phyloP scores from a whole-genome alignment of 768 basidiomycete species.

The Botryobasidium botryosum region DNA sequence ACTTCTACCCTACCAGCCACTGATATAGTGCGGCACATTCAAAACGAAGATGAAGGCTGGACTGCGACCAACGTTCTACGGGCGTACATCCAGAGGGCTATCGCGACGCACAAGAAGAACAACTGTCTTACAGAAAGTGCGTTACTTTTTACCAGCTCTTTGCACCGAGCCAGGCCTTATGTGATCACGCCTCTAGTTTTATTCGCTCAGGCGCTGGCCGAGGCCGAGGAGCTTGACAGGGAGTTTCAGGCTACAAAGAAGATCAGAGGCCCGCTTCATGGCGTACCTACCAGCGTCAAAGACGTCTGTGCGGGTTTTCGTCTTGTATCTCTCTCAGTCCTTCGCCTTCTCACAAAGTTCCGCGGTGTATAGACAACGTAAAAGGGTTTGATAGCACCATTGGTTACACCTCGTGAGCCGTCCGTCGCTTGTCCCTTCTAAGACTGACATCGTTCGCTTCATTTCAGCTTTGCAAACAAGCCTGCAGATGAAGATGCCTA shows the following conservation, averaged over 20 bases:
- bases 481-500: constrained; percentile 44
- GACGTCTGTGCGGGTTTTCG: constrained; percentile 37
- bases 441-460: not conserved
- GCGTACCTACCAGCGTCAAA: constrained; percentile 66
- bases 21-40: constrained; percentile 15
- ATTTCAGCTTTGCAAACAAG: constrained; percentile 32
- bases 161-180: not conserved
- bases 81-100: constrained; percentile 30
- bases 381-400: constrained; percentile 45
- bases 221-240: constrained; percentile 46
- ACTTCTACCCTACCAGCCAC: too few relatives aligned
- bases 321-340: not conserved
- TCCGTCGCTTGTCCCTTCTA: too few relatives aligned
- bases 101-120: constrained; percentile 40
- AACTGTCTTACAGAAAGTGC: constrained; percentile 72
- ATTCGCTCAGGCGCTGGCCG: constrained; percentile 45
- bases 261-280: constrained; percentile 56
- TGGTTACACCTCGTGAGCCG: constrained; percentile 49
- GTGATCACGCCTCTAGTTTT: constrained; percentile 33
- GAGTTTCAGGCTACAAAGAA: constrained; percentile 41
- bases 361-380: constrained; percentile 33
- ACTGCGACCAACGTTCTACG: constrained; percentile 26
- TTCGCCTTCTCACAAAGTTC: not conserved
- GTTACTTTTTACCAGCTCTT: not conserved
- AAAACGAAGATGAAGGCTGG: constrained; percentile 16